Conservation (phyloP, 768 basidiomycete genomes). For the Tricholoma hemisulphureum region DNA sequence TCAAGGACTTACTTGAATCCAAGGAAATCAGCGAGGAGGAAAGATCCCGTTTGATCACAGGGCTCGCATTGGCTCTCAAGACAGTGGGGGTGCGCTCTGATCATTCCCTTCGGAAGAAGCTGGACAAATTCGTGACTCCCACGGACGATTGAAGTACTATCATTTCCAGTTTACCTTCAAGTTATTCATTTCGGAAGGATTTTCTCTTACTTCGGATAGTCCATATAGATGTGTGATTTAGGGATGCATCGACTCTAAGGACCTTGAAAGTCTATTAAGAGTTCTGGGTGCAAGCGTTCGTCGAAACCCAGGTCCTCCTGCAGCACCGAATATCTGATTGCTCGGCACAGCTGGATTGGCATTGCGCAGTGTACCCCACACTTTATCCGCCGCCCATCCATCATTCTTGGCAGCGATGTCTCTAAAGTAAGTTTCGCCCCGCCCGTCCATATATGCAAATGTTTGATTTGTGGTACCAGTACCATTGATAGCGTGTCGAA, state of each 20-base stretch:
- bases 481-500: constrained; percentile 33
- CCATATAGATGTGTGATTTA: not conserved
- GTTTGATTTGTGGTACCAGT: constrained; percentile 30
- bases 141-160: constrained; percentile 3
- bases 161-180: not conserved
- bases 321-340: constrained; percentile 29
- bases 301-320: constrained; percentile 30
- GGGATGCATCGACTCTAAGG: not conserved
- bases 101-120: constrained; percentile 65
- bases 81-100: constrained; percentile 57
- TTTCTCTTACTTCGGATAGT: not conserved
- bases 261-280: not conserved
- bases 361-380: constrained; percentile 30
- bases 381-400: constrained; percentile 29
- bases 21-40: constrained; percentile 47
- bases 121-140: constrained; percentile 54
- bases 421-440: constrained; percentile 31
- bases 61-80: constrained; percentile 50
- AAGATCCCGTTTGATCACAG: constrained; percentile 43
- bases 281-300: constrained; percentile 12
- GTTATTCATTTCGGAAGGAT: not conserved
- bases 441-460: constrained; percentile 30
- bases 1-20: constrained; percentile 61
- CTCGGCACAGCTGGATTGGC: constrained; percentile 27
- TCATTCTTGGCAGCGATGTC: constrained; percentile 32